These are phyloP conservation scores for Phytopythium litorale DNA, from an alignment of 352 stramenopile genomes.

Conservation along the genomic window DNA sequence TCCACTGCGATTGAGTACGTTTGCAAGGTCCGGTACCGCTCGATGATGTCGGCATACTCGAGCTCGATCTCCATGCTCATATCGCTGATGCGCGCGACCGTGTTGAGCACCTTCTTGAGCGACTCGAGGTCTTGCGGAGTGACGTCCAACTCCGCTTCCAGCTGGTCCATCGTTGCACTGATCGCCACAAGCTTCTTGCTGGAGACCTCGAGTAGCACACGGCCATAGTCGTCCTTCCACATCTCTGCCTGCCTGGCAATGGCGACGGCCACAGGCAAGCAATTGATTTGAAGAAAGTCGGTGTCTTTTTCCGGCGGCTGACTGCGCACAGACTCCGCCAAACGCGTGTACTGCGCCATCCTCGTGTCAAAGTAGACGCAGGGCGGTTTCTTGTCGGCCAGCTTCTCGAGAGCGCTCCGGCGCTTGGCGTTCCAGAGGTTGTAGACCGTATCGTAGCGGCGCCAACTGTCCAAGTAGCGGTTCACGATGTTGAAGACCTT, in stretches of 20 bases:
- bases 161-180: constrained; percentile 66
- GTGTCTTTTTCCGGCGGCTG: constrained; percentile 92
- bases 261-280: constrained; percentile 78
- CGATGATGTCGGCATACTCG: constrained; percentile 91
- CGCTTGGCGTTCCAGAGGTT: constrained; percentile 95
- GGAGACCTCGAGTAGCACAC: constrained; percentile 88
- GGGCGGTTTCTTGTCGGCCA: constrained; percentile 89
- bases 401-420: constrained; percentile 87
- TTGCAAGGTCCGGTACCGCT: constrained; percentile 88
- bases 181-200: constrained; percentile 79
- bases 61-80: constrained; percentile 95
- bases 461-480: constrained; percentile 93
- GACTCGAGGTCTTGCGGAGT: constrained; percentile 87
- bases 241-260: constrained; percentile 91
- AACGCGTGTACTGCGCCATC: constrained; percentile 87
- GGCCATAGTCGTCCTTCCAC: constrained; percentile 94
- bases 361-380: constrained; percentile 94
- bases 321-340: constrained; percentile 86
- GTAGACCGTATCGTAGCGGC: constrained; percentile 92
- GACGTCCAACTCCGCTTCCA: constrained; percentile 76
- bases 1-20: constrained; percentile 84
- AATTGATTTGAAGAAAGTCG: constrained; percentile 95
- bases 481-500: constrained; percentile 94
- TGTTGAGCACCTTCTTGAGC: constrained; percentile 94
- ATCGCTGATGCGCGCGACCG: constrained; percentile 80